Base-by-base conservation (phyloP, 2,329 filamentous ascomycete genomes). In the Trichoderma afroharzianum region DNA sequence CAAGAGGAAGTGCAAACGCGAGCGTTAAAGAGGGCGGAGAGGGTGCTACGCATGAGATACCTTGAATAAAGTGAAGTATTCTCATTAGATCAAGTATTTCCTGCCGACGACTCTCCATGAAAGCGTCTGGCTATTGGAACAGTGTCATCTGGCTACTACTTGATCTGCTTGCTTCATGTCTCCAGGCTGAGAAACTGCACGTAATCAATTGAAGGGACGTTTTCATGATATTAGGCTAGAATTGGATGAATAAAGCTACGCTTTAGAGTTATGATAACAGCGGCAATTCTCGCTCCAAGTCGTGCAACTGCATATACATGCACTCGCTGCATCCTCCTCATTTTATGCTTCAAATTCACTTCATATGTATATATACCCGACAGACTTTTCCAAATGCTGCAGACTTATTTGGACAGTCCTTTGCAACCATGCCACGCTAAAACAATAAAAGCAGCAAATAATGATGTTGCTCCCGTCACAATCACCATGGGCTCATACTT, bases 401-500 rank as follows among this genome's bases (percentile, higher is more conserved):
- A 33, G 0, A 0, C 47, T 3, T 8, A 39, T 24, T 21, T 69
- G 28, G 50, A 33, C 39, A 72, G 26, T 2, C 58, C 63, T 18
- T 53, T 66, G 15, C 57, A 64, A 12, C 71, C 68, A 53, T 72
- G 71, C 71, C 71, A 72, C 3, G 39, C 55, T 28, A 72, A 26
- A 39, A 72, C 47, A 9, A 72, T 70, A 12, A 73, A 32, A 39
- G 71, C 71, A 33, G 72, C 69, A 69, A 64, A 26, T 5, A 70
- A 43, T 1, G 73, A 74, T 11, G 68, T 63, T 8, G 39, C 58
- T 8, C 71, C 73, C 24, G 73, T 74, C 14, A 74, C 32, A 24
- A 74, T 70, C 1, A 74, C 71, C 30, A 74, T 57, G 18, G 67
- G 36, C 11, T 73, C 71, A 2, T 74, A 74, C 43, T 73, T 72